phyloP scores from a whole-genome alignment of 805 yeast species.

The Hemisphaericaspora nanyangensis region DNA sequence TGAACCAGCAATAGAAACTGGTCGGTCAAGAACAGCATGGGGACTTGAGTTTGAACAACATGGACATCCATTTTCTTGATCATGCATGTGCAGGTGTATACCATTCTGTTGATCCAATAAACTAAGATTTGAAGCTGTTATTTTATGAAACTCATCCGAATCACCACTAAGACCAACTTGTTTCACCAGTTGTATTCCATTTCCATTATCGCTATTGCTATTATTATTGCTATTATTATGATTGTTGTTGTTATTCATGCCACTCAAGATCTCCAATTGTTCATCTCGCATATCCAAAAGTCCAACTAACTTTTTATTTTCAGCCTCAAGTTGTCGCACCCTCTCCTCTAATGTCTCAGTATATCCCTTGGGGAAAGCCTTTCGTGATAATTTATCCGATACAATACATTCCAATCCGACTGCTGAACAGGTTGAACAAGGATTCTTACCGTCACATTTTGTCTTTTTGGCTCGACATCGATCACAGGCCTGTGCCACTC shows the following conservation, averaged over 20 bases:
- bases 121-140: constrained; percentile 13
- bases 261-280: constrained; percentile 40
- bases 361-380: constrained; percentile 89
- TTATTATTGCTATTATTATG: neutral
- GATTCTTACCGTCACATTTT: constrained; percentile 72
- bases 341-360: constrained; percentile 88
- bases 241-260: constrained; percentile 3
- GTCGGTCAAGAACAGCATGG: constrained; percentile 55
- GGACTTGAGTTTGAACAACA: constrained; percentile 57
- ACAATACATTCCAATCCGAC: constrained; percentile 87
- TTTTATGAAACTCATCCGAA: constrained; percentile 2
- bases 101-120: constrained; percentile 11
- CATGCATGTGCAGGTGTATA: constrained; percentile 20
- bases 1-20: constrained; percentile 64
- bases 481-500: constrained; percentile 91
- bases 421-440: constrained; percentile 77
- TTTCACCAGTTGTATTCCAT: neutral
- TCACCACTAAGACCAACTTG: neutral
- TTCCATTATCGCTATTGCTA: neutral
- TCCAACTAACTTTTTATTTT: constrained; percentile 66
- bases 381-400: constrained; percentile 78
- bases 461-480: constrained; percentile 80
- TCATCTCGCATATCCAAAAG: constrained; percentile 63
- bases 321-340: constrained; percentile 80
- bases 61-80: constrained; percentile 38